Conservation (phyloP, 805 yeast genomes). For the Wickerhamiella kurtzmanii region DNA sequence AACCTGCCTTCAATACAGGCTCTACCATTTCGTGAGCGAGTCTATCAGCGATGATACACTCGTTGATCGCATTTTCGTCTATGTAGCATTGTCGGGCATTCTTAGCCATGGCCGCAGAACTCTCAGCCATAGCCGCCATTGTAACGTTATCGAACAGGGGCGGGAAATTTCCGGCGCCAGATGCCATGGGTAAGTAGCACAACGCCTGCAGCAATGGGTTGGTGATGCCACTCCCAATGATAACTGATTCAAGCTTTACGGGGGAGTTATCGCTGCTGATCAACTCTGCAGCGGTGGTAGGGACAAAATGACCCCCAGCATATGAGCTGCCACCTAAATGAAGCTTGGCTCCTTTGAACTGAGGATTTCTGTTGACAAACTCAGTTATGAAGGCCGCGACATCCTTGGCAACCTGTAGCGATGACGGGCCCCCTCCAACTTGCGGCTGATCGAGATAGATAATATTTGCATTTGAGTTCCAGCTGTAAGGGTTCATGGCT, state of each 20-base stretch:
- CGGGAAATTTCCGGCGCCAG: conserved; percentile 69
- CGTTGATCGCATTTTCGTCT: conserved; percentile 51
- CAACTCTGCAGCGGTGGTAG: conserved; percentile 51
- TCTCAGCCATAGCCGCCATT: conserved; percentile 49
- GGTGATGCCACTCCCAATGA: conserved; percentile 88
- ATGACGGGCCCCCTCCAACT: conserved; percentile 79
- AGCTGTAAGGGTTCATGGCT: conserved; percentile 58
- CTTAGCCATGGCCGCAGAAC: conserved; percentile 34
- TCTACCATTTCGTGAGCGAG: conserved; percentile 70
- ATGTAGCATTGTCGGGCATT: conserved; percentile 61
- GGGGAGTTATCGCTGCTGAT: conserved; percentile 34
- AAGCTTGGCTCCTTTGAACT: conserved; percentile 42
- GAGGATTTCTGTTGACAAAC: conserved; percentile 74
- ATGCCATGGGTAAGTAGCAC: conserved; percentile 84
- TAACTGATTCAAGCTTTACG: conserved; percentile 57
- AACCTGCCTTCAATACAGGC: conserved; percentile 71
- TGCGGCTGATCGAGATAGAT: conserved; percentile 81
- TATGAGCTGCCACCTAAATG: conserved; percentile 90
- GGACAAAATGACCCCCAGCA: conserved; percentile 79
- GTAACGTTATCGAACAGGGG: conserved; percentile 55
- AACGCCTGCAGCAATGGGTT: conserved; percentile 68
- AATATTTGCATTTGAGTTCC: conserved; percentile 85
- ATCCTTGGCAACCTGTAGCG: conserved; percentile 76
- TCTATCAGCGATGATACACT: conserved; percentile 38
- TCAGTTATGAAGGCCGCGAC: conserved; percentile 74